Evolutionary conservation across 78 protist species (phyloP).

Genomic region (Dictyostelium capitatum): DNA sequence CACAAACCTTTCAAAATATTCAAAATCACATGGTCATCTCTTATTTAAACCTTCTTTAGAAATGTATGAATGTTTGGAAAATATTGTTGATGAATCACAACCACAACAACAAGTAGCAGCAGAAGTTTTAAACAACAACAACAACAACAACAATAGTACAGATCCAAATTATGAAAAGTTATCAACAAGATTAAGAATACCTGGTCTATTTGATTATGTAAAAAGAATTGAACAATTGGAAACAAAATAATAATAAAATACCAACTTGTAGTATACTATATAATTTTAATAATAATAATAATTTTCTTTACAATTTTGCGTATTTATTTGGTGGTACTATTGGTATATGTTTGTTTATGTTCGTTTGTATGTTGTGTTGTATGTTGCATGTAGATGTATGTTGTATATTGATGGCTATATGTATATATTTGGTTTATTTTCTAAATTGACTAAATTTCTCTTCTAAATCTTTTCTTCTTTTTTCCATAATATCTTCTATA

Average conservation of each 20-base stretch:
- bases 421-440: not conserved
- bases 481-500: not conserved
- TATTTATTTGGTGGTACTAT: not conserved
- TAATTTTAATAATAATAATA: not conserved
- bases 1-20: not conserved
- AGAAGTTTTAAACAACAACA: not conserved
- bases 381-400: too few relatives aligned
- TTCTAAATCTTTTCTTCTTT: not conserved
- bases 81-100: not conserved
- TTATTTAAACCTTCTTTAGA: slow-evolving; percentile 30
- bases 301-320: not conserved
- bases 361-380: not conserved
- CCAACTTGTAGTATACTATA: not conserved
- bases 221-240: slow-evolving; percentile 35
- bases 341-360: not conserved
- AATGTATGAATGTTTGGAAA: slow-evolving; percentile 1
- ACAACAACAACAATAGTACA: not conserved
- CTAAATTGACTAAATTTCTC: slow-evolving; percentile 25
- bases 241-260: not conserved
- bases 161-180: not conserved
- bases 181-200: slow-evolving; percentile 18
- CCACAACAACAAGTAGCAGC: not conserved
- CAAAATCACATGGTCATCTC: slow-evolving; percentile 7
- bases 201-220: slow-evolving; percentile 47
- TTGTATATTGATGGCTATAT: not conserved